Conservation (phyloP, 306 rosid species). For the barrel medic (Medicago truncatula) region MtrunA17r5.0-ANR NC_053043.1:13456001-13456500, state of each 20-base stretch:
- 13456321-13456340: constrained; percentile 82
- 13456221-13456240: constrained; percentile 80
- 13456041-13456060: constrained; percentile 74
- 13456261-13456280: constrained; percentile 78
- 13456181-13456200: constrained; percentile 87
- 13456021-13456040: constrained; percentile 75
- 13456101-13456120: constrained; percentile 78
- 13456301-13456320: constrained; percentile 79
- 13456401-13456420: constrained; percentile 48
- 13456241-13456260: constrained; percentile 81
- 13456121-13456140: constrained; percentile 88
- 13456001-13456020: constrained; percentile 69
- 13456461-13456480: constrained; percentile 69
- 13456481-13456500: constrained; percentile 76
- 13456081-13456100: constrained; percentile 80
- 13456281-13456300: constrained; percentile 80
- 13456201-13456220: constrained; percentile 81
- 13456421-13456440: constrained; percentile 68
- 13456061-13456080: constrained; percentile 87
- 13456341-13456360: constrained; percentile 79
- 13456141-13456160: constrained; percentile 86
- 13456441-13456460: constrained; percentile 67
- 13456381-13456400: constrained; percentile 53
- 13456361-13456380: constrained; percentile 60
- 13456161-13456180: constrained; percentile 71